These are phyloP conservation scores for Cyclotella baltica DNA, from an alignment of 108 stramenopile genomes.

Conservation along the genomic window DNA sequence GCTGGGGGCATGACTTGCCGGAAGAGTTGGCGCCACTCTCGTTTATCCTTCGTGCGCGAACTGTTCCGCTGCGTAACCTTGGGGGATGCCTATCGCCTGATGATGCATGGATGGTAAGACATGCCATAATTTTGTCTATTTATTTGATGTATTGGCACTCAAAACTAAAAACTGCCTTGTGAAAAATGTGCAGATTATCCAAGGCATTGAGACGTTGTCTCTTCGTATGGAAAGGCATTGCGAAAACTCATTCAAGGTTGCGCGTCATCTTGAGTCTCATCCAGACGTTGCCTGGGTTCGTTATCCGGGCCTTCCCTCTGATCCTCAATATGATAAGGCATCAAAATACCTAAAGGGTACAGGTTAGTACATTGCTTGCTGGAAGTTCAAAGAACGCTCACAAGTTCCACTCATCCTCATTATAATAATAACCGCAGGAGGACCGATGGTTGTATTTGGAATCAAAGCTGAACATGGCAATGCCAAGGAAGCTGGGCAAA, in stretches of 20 bases:
- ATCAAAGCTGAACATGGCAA: slow-evolving; percentile 67
- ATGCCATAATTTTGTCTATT: background rate
- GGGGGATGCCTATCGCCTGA: slow-evolving; percentile 86
- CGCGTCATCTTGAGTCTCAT: slow-evolving; percentile 71
- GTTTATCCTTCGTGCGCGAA: slow-evolving; percentile 73
- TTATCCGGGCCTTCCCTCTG: slow-evolving; percentile 76
- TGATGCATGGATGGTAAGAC: slow-evolving; percentile 75
- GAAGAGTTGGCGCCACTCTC: slow-evolving; percentile 75
- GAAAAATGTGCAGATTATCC: slow-evolving; percentile 47
- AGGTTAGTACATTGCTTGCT: slow-evolving; percentile 13
- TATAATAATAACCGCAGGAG: no score
- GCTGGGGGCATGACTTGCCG: slow-evolving; percentile 84
- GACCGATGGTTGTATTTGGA: slow-evolving; percentile 83
- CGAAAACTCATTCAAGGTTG: slow-evolving; percentile 84
- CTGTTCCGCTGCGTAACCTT: slow-evolving; percentile 82
- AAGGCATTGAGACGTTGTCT: slow-evolving; percentile 90
- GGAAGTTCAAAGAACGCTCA: background rate
- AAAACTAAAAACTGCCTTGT: background rate
- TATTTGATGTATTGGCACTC: background rate
- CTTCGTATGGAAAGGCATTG: slow-evolving; percentile 90
- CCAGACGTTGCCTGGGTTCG: slow-evolving; percentile 80
- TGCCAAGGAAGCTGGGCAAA: slow-evolving; percentile 60
- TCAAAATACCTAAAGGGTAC: slow-evolving; percentile 81
- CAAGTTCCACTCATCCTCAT: no score
- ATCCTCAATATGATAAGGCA: slow-evolving; percentile 63